Evolutionary conservation across 768 basidiomycete genomes (phyloP).

Genomic region (Pleurotus platypus): DNA sequence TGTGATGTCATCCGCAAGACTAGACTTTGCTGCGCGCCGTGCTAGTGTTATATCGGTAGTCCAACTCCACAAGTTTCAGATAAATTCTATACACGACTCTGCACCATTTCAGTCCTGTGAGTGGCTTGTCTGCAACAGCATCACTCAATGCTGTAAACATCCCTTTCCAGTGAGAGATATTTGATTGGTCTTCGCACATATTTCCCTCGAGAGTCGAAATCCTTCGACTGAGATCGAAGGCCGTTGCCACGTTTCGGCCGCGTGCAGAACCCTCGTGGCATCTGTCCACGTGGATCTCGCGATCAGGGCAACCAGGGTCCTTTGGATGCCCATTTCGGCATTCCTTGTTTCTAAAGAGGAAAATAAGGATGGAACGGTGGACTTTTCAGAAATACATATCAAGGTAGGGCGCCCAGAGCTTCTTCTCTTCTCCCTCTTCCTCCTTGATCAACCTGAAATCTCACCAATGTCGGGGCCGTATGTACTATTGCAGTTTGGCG

Average conservation of each 20-base stretch:
- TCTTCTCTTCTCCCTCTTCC: constrained; percentile 13
- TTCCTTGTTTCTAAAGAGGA: constrained; percentile 37
- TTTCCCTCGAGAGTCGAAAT: neutral
- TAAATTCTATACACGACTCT: no score
- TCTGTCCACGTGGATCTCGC: neutral
- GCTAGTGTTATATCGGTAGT: no score
- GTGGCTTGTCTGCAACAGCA: no score
- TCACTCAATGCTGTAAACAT: no score
- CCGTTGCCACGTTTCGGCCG: neutral
- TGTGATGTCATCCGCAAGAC: no score
- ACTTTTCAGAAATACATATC: constrained; percentile 12
- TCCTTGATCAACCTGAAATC: constrained; percentile 9
- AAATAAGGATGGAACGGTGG: constrained; percentile 11
- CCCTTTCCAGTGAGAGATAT: no score
- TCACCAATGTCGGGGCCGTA: constrained; percentile 32
- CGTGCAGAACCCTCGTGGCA: constrained; percentile 7
- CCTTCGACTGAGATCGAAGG: neutral
- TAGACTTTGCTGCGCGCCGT: no score
- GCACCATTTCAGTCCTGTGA: no score
- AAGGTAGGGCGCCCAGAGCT: constrained; percentile 10
- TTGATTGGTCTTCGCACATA: no score
- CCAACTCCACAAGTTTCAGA: no score
- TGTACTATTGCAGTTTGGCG: constrained; percentile 61
- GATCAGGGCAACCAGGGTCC: constrained; percentile 3
- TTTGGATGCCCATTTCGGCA: constrained; percentile 19